These are phyloP conservation scores for Platanus orientalis DNA, from an alignment of 164 flowering plant species.

Conservation along the genomic window DNA sequence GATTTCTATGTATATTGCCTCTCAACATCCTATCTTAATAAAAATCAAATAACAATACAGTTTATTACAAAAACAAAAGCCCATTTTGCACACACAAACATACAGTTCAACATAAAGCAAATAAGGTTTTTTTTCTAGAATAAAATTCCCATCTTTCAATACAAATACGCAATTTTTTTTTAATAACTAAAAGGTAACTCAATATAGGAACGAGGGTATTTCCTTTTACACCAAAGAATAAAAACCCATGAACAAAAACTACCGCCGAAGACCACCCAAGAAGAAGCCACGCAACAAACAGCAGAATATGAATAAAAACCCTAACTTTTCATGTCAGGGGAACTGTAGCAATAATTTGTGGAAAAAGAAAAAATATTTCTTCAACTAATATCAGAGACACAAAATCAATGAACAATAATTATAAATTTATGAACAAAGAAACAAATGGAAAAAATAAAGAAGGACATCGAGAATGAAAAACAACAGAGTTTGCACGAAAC, in stretches of 20 bases:
- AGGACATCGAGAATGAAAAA: too few species aligned
- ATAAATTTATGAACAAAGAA: neutral
- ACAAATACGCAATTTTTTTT: too few species aligned
- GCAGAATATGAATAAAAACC: neutral
- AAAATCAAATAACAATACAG: too few species aligned
- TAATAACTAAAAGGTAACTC: too few species aligned
- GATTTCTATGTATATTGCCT: too few species aligned
- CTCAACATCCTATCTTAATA: too few species aligned
- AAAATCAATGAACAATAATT: neutral
- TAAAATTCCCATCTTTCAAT: too few species aligned
- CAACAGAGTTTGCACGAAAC: conserved; percentile 25
- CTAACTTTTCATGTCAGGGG: neutral
- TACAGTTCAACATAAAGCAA: too few species aligned
- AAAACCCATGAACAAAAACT: neutral
- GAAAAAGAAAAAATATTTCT: neutral
- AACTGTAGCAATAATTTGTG: neutral
- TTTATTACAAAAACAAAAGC: too few species aligned
- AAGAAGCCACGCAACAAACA: neutral
- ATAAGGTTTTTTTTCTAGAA: too few species aligned
- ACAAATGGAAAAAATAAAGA: neutral
- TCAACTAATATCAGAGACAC: neutral
- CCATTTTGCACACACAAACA: too few species aligned
- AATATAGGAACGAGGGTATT: too few species aligned
- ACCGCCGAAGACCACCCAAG: neutral
- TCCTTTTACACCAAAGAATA: neutral